Evolutionary conservation across 257 asterid species (phyloP), one percentile per base, ranked within the genome.

Genomic region (Solanum acaule): DNA sequence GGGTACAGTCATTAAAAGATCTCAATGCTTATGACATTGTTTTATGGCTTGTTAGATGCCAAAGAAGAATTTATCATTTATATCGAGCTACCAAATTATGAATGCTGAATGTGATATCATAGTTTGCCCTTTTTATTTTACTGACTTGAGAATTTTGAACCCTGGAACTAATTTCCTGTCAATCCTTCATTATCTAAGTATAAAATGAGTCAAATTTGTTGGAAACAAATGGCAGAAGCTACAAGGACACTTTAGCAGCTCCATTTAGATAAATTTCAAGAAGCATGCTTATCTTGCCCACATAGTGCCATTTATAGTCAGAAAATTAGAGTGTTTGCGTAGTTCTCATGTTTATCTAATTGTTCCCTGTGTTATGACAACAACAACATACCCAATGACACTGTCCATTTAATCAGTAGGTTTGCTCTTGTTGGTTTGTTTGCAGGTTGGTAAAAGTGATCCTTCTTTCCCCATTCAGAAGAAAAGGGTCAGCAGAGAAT

Each of bases 391-490:
- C 72, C 72, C 31, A 65, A 25, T 10, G 33, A n/a, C 79, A 79
- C 40, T 82, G 44, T 86, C 87, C 71, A 46, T 84, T 72, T 89
- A 71, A 29, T 87, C 70, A 75, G 46, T 72, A 73, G 79, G 42
- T 37, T 75, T 83, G 49, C 76, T 70, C 31, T 71, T 70, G 59
- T 16, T 91, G 56, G 82, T 49, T 46, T 71, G 8, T 38, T 52
- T 89, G 70, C 89, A 97, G 99, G 93, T 97, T 89, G 99, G 99
- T 73, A 89, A 89, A 82, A 92, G 99, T 67, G 98, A 97, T 90
- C 95, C 98, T 88, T 92, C 99, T 86, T 97, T 94, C 88, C 99
- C 99, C 70, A 94, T 97, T 82, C 99, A 96, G 94, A 97, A 97
- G 94, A 97, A 97, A 93, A 93, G 94, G 91, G 99, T 96, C 89